A percentile compares a stretch with the other conserved stretches of the same genome.
Evolutionary conservation across 352 stramenopile species (phyloP).

Genomic region (Phytophthora kernoviae): DNA sequence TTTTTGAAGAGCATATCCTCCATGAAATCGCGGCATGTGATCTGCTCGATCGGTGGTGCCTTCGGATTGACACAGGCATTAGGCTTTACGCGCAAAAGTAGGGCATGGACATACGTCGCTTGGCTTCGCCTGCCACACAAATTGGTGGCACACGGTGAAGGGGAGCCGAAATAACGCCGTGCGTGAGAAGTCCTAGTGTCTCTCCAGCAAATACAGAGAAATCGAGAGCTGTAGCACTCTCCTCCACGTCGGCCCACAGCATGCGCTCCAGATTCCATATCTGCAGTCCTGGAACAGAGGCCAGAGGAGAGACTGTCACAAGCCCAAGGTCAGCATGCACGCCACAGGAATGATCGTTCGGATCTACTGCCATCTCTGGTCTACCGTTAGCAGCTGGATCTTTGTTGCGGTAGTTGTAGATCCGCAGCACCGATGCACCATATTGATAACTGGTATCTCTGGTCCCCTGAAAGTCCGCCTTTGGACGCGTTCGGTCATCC

Average conservation of each 20-base stretch:
- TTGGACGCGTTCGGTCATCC: conserved; percentile 52
- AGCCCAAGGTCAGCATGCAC: conserved; percentile 82
- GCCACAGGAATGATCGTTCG: conserved; percentile 71
- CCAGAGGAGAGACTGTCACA: conserved; percentile 77
- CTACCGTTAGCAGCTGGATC: conserved; percentile 5
- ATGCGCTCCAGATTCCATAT: conserved; percentile 90
- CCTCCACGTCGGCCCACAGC: conserved; percentile 78
- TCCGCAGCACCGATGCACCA: conserved; percentile 76
- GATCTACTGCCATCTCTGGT: conserved; percentile 26
- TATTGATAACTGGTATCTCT: conserved; percentile 72
- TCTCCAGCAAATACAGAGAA: conserved; percentile 87
- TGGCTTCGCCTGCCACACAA: conserved; percentile 52
- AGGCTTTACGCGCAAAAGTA: conserved; percentile 76
- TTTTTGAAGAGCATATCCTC: conserved; percentile 82
- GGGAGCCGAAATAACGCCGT: conserved; percentile 71
- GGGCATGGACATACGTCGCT: conserved; percentile 88
- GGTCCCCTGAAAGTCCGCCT: conserved; percentile 26
- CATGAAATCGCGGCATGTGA: conserved; percentile 86
- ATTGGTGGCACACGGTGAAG: conserved; percentile 82
- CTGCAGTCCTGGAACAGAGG: conserved; percentile 75
- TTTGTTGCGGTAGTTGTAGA: conserved; percentile 90
- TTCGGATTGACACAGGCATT: conserved; percentile 65
- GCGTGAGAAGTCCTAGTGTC: conserved; percentile 74
- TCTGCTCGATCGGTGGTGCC: conserved; percentile 32
- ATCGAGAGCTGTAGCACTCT: conserved; percentile 55